phyloP scores from a whole-genome alignment of 768 basidiomycete species.

The Lyophyllum shimeji region DNA sequence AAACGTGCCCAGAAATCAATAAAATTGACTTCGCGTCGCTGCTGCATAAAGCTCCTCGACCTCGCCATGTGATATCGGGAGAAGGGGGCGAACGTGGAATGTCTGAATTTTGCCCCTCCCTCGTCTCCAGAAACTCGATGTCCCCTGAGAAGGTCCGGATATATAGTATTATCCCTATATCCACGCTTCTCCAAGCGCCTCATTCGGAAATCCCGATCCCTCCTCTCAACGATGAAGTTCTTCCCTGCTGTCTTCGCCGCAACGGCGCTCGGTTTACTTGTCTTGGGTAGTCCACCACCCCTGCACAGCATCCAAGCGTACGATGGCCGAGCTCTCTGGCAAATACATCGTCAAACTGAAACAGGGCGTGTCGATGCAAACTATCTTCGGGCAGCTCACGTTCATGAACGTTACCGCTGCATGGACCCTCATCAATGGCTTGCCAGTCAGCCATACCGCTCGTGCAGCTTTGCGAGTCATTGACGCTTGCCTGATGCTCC shows the following conservation, averaged over 20 bases:
- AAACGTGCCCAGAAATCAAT: too few species aligned
- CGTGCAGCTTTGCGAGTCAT: conserved; percentile 29
- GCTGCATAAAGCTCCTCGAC: too few species aligned
- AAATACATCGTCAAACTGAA: conserved; percentile 33
- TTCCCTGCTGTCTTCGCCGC: conserved; percentile 6
- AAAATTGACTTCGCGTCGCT: too few species aligned
- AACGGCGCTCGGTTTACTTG: neutral
- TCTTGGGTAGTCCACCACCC: neutral
- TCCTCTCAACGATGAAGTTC: conserved; percentile 3
- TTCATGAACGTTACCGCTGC: conserved; percentile 14
- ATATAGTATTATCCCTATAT: too few species aligned
- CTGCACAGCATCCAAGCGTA: conserved; percentile 1
- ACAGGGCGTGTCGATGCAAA: conserved; percentile 23
- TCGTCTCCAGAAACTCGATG: too few species aligned
- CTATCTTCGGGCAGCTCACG: conserved; percentile 11
- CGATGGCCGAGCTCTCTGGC: neutral
- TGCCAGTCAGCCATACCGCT: too few species aligned
- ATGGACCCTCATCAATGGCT: conserved; percentile 29
- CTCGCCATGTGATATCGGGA: too few species aligned
- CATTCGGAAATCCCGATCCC: too few species aligned
- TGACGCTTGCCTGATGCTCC: neutral
- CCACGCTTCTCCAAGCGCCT: neutral
- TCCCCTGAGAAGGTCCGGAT: too few species aligned
- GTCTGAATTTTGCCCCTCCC: too few species aligned
- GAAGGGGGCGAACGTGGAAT: too few species aligned